Evolutionary conservation across 2,329 filamentous ascomycete species (phyloP).

Genomic region (Penicillium sp.): DNA sequence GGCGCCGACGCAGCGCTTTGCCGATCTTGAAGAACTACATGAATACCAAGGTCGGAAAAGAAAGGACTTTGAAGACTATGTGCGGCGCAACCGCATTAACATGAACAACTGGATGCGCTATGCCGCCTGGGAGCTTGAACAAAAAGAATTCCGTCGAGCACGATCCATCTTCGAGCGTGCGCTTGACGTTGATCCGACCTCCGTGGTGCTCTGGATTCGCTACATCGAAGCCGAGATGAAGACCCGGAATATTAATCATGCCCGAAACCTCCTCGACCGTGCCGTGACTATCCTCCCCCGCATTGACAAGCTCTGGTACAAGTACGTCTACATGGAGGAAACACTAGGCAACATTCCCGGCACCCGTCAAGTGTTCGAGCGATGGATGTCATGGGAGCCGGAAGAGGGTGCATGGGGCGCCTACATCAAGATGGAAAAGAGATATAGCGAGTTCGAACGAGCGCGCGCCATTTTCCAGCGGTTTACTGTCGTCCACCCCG

Average conservation of each 20-base stretch:
- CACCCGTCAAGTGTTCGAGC: slow-evolving; percentile 89
- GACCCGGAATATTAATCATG: slow-evolving; percentile 91
- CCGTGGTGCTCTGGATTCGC: slow-evolving; percentile 81
- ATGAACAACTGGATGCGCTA: slow-evolving; percentile 99
- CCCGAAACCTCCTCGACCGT: slow-evolving; percentile 87
- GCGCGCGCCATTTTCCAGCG: slow-evolving; percentile 86
- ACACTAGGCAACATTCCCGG: slow-evolving; percentile 92
- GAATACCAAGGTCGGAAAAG: slow-evolving; percentile 95
- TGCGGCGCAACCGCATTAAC: slow-evolving; percentile 87
- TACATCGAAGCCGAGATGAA: slow-evolving; percentile 98
- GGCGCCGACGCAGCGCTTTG: slow-evolving; percentile 90
- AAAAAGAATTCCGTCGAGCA: slow-evolving; percentile 92
- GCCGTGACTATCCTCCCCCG: slow-evolving; percentile 89
- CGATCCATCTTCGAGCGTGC: slow-evolving; percentile 92
- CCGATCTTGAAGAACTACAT: slow-evolving; percentile 94
- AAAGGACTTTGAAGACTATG: slow-evolving; percentile 97
- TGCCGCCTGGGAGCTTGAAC: slow-evolving; percentile 94
- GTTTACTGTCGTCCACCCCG: slow-evolving; percentile 89
- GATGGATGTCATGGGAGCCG: slow-evolving; percentile 98
- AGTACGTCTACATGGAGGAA: slow-evolving; percentile 99
- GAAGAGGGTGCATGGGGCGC: slow-evolving; percentile 93
- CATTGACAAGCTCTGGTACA: slow-evolving; percentile 97
- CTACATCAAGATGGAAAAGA: slow-evolving; percentile 95
- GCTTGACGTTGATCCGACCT: slow-evolving; percentile 85
- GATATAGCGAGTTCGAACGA: slow-evolving; percentile 86